Evolutionary conservation across 768 basidiomycete genomes (phyloP), one percentile per base, ranked within the genome.

Genomic region (Boletus subparvulus): DNA sequence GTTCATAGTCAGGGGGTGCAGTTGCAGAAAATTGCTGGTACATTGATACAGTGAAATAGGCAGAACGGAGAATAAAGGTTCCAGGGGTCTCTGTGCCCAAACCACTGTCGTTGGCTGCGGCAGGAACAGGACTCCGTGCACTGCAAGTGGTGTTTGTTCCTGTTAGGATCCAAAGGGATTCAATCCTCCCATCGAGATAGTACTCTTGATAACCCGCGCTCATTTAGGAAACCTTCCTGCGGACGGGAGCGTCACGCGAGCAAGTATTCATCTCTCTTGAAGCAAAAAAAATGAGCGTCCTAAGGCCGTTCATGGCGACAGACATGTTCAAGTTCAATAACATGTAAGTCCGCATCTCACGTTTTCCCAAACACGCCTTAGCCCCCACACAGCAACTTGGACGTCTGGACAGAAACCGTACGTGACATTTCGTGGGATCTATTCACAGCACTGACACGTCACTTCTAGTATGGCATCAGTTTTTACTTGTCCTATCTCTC

Each of bases 401-500:
- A 98, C 72, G 78, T 94, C 44, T 98, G 93, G 93, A 98, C 97
- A 44, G 96, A 98, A 75, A 98, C 97, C 21, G 95, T 94, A 64
- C 67, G 86, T 75, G 26, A 8, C 6, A 16, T 52, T 6, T 5
- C 50, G 21, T 37, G 14, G 16, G 19, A 28, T 30, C 41, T 17
- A 37, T 48, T 21, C 39, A 16, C 47, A 19, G 4, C 49, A n/a
- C 50, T 59, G 28, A 63, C 55, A 32, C 19, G 10, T 33, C 46
- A 33, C 39, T 5, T 47, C 6, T 17, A 95, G 91, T 98, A 94
- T 72, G 87, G 87, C 47, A 87, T 92, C 64, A 82, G 81, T 24
- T 97, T 96, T 72, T 97, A 98, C 70, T 75, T 97, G 47, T 86
- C 76, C 72, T 97, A 98, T 70, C 84, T 97, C 50, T 82, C 90